These are phyloP conservation scores for Cornus suecica DNA, from an alignment of 148 eudicot species.

Conservation along the genomic window DNA sequence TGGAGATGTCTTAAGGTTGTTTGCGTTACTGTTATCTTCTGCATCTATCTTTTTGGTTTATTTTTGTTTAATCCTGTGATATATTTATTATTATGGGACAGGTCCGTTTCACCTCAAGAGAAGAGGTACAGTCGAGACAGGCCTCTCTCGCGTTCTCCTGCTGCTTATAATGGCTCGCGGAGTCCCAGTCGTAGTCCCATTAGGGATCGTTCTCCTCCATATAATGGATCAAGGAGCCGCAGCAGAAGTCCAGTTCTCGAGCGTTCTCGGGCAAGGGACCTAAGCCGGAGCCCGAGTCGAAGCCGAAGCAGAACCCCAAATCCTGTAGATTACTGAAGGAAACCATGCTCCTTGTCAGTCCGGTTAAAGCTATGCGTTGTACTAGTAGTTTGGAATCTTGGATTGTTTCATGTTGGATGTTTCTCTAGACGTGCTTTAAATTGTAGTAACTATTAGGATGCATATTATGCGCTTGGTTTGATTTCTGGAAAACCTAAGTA, in stretches of 20 bases:
- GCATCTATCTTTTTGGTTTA: not conserved
- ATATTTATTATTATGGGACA: conserved; percentile 19
- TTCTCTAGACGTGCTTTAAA: not conserved
- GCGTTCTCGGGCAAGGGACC: conserved; percentile 38
- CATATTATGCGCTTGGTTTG: too few relatives aligned
- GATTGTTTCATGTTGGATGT: not conserved
- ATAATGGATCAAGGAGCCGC: conserved; percentile 36
- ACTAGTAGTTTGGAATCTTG: not conserved
- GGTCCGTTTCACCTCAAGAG: conserved; percentile 76
- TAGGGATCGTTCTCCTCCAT: conserved; percentile 33
- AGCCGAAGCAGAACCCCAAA: conserved; percentile 57
- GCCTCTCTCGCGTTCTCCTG: conserved; percentile 58
- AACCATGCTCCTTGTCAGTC: conserved; percentile 37
- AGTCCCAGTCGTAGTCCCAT: conserved; percentile 35
- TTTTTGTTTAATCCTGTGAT: not conserved
- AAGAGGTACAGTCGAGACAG: conserved; percentile 62
- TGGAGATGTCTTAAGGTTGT: not conserved
- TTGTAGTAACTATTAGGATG: too few relatives aligned
- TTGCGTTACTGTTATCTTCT: not conserved
- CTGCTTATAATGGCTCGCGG: conserved; percentile 39
- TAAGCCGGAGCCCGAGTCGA: conserved; percentile 29
- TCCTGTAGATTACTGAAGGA: conserved; percentile 33
- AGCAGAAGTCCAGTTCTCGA: conserved; percentile 35
- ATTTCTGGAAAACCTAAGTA: too few relatives aligned
- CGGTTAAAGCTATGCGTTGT: conserved; percentile 4